Evolutionary conservation across 2,329 filamentous ascomycete species (phyloP), one percentile per base, ranked within the genome.

Genomic region (Colletotrichum sp.): DNA sequence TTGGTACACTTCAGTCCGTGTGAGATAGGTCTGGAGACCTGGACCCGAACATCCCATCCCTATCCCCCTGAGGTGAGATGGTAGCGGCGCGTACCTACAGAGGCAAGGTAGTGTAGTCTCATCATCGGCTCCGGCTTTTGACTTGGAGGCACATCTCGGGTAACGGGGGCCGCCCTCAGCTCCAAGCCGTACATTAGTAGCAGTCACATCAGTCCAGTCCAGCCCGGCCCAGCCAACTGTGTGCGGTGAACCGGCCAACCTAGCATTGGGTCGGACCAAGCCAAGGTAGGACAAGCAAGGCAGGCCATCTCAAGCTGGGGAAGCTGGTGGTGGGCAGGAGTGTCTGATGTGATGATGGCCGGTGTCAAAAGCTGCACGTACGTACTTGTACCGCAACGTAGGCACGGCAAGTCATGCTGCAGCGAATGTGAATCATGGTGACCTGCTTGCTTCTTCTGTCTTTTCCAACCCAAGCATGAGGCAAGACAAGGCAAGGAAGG

Each of bases 151-250:
- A 60, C 7, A 44, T 44, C n/a, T 64, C 44, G 70, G 73, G 63
- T 44, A 57, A 62, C 44, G 39, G 26, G 39, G 30, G 26, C 44
- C 44, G 49, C 60, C 26, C 32, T 68, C 64, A 49, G 49, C 30
- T 32, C 57, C 52, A 60, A 65, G 59, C n/a, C n/a, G 26, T 59
- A 30, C 59, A 21, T 62, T 32, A 16, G 59, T 21, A 49, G 39
- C 16, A 64, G 36, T 69, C 52, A 36, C 24, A 39, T 60, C 36
- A 32, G 32, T 32, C 21, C 55, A 62, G 49, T 16, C 52, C 39
- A 72, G 72, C 30, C 65, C 57, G 57, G 71, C 67, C 72, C 67
- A 60, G 55, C 49, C 67, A 64, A 62, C 59, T 39, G n/a, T 26
- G n/a, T n/a, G 24, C 18, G 9, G 62, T 26, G 59, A 28, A 32